Conservation (phyloP, 2,329 filamentous ascomycete species). For the Penicillium sp. region DNA sequence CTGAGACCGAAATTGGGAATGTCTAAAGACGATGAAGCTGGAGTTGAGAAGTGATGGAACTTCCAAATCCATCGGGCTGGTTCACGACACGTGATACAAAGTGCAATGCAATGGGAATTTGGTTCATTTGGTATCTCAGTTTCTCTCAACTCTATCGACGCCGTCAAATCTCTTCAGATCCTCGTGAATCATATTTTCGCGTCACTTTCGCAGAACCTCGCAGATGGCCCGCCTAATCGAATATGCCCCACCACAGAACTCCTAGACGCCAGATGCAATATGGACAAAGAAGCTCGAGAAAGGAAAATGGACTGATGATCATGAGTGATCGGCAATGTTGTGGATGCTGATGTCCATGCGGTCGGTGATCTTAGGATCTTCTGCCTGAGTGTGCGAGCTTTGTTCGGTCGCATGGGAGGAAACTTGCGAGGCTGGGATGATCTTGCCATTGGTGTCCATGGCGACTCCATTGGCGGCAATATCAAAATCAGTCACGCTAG, state of each 20-base stretch:
- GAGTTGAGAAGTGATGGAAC: too few species aligned
- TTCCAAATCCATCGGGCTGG: too few species aligned
- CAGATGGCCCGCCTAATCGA: conserved; percentile 14
- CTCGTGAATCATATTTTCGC: conserved; percentile 9
- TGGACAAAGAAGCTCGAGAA: conserved; percentile 1
- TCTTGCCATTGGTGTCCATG: conserved; percentile 51
- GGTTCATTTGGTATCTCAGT: conserved; percentile 7
- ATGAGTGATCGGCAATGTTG: conserved; percentile 48
- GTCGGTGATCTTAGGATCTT: conserved; percentile 42
- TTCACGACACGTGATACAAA: not conserved
- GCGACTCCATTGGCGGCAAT: conserved; percentile 58
- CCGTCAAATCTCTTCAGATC: not conserved
- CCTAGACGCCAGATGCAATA: conserved; percentile 23
- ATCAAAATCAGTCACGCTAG: conserved; percentile 55
- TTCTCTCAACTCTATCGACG: not conserved
- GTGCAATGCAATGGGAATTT: not conserved
- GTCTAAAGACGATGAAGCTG: not conserved
- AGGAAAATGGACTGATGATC: conserved; percentile 17
- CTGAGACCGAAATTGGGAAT: too few species aligned
- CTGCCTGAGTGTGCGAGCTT: conserved; percentile 8
- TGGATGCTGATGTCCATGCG: conserved; percentile 58
- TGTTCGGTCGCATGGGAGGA: too few species aligned
- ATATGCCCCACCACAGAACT: conserved; percentile 19
- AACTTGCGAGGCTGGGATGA: conserved; percentile 46
- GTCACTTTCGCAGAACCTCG: conserved; percentile 7